phyloP scores from a whole-genome alignment of 2,329 filamentous ascomycete species.

The Monilinia fructigena region DNA sequence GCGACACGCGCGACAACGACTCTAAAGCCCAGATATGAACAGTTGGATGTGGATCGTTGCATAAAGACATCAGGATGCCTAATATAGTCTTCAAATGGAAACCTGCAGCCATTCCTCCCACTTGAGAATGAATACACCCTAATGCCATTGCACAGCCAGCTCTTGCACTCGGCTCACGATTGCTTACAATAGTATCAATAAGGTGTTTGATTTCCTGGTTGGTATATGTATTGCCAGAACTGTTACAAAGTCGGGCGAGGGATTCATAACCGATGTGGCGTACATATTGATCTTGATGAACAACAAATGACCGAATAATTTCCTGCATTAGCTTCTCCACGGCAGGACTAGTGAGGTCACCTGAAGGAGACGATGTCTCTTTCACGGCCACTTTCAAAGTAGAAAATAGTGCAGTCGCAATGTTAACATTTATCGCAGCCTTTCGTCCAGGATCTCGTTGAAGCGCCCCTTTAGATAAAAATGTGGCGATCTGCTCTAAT shows the following conservation, averaged over 20 bases:
- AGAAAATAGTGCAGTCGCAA: constrained; percentile 76
- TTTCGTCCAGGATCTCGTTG: constrained; percentile 85
- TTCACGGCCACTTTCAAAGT: constrained; percentile 81
- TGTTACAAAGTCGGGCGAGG: constrained; percentile 73
- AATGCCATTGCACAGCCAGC: constrained; percentile 93
- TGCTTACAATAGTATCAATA: constrained; percentile 90
- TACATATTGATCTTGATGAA: constrained; percentile 81
- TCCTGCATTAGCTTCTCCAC: constrained; percentile 86
- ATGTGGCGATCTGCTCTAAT: constrained; percentile 87
- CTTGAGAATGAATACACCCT: constrained; percentile 89
- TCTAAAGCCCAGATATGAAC: constrained; percentile 97
- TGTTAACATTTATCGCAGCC: constrained; percentile 87
- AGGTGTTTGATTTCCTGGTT: constrained; percentile 86
- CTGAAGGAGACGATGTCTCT: constrained; percentile 70
- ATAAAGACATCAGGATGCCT: constrained; percentile 96
- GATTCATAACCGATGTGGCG: constrained; percentile 83
- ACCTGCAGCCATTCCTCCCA: constrained; percentile 95
- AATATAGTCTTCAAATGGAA: constrained; percentile 96
- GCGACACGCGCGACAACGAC: constrained; percentile 79
- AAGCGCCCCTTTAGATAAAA: constrained; percentile 74
- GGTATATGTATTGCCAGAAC: constrained; percentile 83
- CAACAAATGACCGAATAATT: constrained; percentile 67
- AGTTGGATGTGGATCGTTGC: constrained; percentile 89
- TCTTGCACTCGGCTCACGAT: constrained; percentile 87
- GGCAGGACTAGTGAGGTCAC: constrained; percentile 69